Evolutionary conservation across 2,329 filamentous ascomycete genomes (phyloP).

Genomic region (Colletotrichum liriopes): DNA sequence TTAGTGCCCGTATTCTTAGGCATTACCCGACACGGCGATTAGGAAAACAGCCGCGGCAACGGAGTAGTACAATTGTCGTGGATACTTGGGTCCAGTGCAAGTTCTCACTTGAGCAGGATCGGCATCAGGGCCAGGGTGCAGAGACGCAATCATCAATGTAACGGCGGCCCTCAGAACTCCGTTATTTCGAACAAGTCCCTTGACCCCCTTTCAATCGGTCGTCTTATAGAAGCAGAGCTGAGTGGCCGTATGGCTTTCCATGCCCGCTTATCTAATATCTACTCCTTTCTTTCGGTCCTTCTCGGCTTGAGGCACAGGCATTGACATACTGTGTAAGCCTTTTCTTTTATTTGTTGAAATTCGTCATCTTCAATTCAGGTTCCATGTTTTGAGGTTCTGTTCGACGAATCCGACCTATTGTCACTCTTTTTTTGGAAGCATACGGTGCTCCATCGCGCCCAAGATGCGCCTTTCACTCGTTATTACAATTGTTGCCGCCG

Average conservation of each 20-base stretch:
- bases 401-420: conserved; percentile 14
- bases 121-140: background rate
- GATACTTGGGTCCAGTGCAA: conserved; percentile 1
- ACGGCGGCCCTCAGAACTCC: background rate
- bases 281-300: background rate
- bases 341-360: background rate
- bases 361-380: background rate
- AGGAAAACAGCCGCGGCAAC: background rate
- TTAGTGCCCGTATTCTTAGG: background rate
- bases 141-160: background rate
- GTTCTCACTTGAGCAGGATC: conserved; percentile 6
- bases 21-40: background rate
- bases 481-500: conserved; percentile 12
- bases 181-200: background rate
- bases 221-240: background rate
- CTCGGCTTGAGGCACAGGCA: background rate
- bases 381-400: background rate
- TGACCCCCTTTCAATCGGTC: background rate
- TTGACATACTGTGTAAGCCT: background rate
- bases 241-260: too few relatives aligned
- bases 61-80: background rate
- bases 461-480: conserved; percentile 23
- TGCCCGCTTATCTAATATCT: background rate
- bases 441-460: background rate
- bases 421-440: conserved; percentile 23